Base-by-base conservation (phyloP, 2,329 filamentous ascomycete species). In the Aspergillus udagawae region DNA sequence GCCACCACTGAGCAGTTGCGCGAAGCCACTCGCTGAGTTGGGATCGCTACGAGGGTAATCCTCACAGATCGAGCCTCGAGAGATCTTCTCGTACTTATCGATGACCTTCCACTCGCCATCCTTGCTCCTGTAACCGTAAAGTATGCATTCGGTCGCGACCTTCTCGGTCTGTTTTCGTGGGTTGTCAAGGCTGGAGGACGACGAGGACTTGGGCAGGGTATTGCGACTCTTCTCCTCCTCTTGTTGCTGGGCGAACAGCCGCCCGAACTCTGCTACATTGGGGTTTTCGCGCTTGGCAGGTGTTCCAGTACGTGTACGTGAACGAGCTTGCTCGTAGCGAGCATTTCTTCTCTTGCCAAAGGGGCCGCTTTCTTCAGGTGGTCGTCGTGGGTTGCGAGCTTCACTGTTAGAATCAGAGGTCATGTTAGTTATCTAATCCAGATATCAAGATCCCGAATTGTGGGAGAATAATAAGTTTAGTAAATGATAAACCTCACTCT, bases 31-130 rank as follows among this genome's bases (percentile, higher is more conserved):
- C 68, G 85, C 83, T 60, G 86, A 82, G 55, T 85, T 81, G 2
- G 90, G 89, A n/a, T 93, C 88, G 62, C 90, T 87, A 60, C 93
- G 87, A 8, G 92, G 86, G 74, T 97, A 97, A 75, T 97, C 92
- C 77, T 97, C 93, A 74, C 92, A 92, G 70, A 97, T 91, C 61
- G 85, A 79, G 27, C 92, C 92, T 32, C 77, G 75, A 6, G 90
- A 93, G 45, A 96, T 86, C 59, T 87, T 84, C 78, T 97, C 93
- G 77, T 89, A 97, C 75, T 91, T 90, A 64, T 89, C 86, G 65
- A 97, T 87, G 35, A 92, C 92, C 28, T 92, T 91, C 83, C 94
- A 97, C 69, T 86, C 83, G 7, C 74, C 71, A 4, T 83, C 80
- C 63, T 79, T 91, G 82, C 75, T 87, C 78, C 73, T 85, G 75